A percentile compares a stretch with the other conserved stretches of the same genome.
phyloP scores from a whole-genome alignment of 1,284 basidiomycete genomes.

The Tilletiaria anomala region DNA sequence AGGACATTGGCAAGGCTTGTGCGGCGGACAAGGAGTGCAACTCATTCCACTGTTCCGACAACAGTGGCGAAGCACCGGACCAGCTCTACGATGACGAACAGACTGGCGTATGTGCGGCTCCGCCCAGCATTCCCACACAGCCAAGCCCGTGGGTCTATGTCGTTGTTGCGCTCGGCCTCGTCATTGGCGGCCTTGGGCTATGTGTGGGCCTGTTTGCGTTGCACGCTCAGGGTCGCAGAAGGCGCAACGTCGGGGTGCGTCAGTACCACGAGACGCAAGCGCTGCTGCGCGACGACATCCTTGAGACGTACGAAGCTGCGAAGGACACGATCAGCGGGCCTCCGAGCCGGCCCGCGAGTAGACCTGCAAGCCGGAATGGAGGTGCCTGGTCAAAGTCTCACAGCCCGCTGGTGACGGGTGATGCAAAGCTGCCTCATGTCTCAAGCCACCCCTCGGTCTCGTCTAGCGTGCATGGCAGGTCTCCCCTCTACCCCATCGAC shows the following conservation, averaged over 20 bases:
- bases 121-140: background rate
- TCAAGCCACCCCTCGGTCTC: too few relatives aligned
- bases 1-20: background rate
- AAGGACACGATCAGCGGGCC: background rate
- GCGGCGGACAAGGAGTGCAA: background rate
- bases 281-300: background rate
- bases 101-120: background rate
- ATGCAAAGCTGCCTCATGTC: too few relatives aligned
- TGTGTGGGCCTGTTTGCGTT: background rate
- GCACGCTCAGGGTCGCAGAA: background rate
- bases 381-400: too few relatives aligned
- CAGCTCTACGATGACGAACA: background rate
- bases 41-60: background rate
- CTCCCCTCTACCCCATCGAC: too few relatives aligned
- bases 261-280: background rate
- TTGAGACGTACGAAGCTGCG: background rate
- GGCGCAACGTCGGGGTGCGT: background rate
- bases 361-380: too few relatives aligned
- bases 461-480: too few relatives aligned
- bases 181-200: background rate
- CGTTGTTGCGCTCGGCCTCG: background rate
- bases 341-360: too few relatives aligned
- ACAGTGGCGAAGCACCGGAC: background rate
- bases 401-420: too few relatives aligned
- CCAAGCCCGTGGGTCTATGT: background rate